Evolutionary conservation across 805 yeast species (phyloP).

Genomic region (Ogataea paradorogensis): DNA sequence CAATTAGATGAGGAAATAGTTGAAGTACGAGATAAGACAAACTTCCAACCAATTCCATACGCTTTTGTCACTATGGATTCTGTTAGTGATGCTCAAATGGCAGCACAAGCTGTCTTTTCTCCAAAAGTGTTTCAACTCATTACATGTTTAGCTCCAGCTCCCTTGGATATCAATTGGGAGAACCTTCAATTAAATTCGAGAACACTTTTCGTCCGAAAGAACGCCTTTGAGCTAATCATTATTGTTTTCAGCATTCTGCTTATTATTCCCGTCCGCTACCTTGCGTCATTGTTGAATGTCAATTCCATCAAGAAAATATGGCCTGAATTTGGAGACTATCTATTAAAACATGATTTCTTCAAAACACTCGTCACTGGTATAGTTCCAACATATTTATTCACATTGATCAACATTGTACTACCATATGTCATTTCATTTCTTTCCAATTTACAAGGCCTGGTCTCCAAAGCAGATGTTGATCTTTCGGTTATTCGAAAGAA

Average conservation of each 20-base stretch:
- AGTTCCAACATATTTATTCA: constrained; percentile 58
- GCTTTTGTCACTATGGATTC: constrained; percentile 90
- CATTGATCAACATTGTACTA: constrained; percentile 48
- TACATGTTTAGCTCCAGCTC: constrained; percentile 90
- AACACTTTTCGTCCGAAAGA: constrained; percentile 34
- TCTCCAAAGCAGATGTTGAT: constrained; percentile 58
- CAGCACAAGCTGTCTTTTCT: constrained; percentile 92
- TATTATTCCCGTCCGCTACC: constrained; percentile 53
- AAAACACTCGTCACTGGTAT: constrained; percentile 60
- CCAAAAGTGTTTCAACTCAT: constrained; percentile 84
- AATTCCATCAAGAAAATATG: constrained; percentile 54
- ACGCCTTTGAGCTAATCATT: constrained; percentile 36
- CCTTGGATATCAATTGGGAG: constrained; percentile 88
- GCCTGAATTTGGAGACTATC: constrained; percentile 56
- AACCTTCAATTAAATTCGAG: constrained; percentile 43
- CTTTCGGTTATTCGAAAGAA: constrained; percentile 55
- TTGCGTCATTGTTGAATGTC: constrained; percentile 54
- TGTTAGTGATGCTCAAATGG: constrained; percentile 95
- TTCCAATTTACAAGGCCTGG: constrained; percentile 49
- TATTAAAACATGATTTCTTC: constrained; percentile 47
- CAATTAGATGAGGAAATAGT: constrained; percentile 40
- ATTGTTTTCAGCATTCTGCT: constrained; percentile 49
- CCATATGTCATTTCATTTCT: constrained; percentile 56
- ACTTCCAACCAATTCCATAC: constrained; percentile 41
- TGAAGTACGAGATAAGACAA: constrained; percentile 28